Conservation (phyloP, 192 early-diverging fungal genomes). For the Linnemannia elongata region DNA sequence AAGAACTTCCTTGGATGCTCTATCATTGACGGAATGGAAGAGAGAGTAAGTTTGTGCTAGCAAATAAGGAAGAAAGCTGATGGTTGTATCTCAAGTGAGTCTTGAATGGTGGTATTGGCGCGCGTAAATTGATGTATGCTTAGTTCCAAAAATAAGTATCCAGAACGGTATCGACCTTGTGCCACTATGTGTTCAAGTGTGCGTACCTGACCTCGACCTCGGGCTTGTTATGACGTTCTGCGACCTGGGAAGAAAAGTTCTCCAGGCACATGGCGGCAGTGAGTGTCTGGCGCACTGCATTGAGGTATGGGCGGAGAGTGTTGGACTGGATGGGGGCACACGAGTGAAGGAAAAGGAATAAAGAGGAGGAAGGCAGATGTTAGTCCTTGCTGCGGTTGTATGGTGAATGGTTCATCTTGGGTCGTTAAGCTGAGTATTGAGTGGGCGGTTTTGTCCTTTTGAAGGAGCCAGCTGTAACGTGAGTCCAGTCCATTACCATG, state of each 20-base stretch:
- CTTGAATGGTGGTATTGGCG: neutral
- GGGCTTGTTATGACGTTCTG: conserved; percentile 98
- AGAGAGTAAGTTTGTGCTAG: neutral
- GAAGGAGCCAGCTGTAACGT: neutral
- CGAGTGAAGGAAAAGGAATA: neutral
- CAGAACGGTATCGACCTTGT: neutral
- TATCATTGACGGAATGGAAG: conserved; percentile 19
- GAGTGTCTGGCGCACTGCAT: conserved; percentile 92
- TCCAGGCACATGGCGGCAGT: conserved; percentile 96
- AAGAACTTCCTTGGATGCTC: conserved; percentile 85
- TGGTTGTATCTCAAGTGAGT: neutral
- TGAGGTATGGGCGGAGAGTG: conserved; percentile 95
- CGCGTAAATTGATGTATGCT: neutral
- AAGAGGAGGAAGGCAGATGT: neutral
- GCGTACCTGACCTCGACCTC: conserved; percentile 92
- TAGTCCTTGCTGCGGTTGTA: neutral
- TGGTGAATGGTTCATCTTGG: neutral
- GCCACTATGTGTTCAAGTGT: neutral
- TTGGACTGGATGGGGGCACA: conserved; percentile 78
- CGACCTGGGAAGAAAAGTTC: conserved; percentile 98
- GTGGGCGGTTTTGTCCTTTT: neutral
- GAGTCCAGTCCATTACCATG: conserved; percentile 13
- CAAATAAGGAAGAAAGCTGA: neutral
- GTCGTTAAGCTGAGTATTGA: neutral
- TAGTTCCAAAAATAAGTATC: neutral